phyloP scores from a whole-genome alignment of 331 rosid genomes.

The Malus hybrid region DNA sequence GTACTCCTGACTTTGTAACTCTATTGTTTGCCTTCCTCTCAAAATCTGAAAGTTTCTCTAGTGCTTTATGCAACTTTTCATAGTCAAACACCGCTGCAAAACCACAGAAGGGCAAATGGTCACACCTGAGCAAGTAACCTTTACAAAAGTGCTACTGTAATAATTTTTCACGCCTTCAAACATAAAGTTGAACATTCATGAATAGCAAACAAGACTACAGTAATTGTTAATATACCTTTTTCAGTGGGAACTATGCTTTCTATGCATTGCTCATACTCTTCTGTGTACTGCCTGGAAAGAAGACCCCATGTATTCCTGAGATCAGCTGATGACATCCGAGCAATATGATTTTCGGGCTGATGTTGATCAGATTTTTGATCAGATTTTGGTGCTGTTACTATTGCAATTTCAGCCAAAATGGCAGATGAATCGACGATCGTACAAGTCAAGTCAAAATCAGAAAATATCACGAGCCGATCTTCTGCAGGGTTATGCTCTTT shows the following conservation, averaged over 20 bases:
- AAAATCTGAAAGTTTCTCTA: conserved; percentile 73
- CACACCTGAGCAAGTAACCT: background rate
- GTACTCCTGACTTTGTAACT: conserved; percentile 82
- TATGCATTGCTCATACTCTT: conserved; percentile 87
- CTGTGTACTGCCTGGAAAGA: conserved; percentile 78
- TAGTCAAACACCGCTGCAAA: conserved; percentile 63
- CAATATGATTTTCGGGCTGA: conserved; percentile 55
- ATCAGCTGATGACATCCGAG: conserved; percentile 70
- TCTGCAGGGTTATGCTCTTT: conserved; percentile 55
- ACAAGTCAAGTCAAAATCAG: conserved; percentile 98
- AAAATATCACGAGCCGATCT: conserved; percentile 62
- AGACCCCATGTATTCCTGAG: conserved; percentile 72
- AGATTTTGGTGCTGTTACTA: conserved; percentile 54
- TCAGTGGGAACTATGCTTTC: conserved; percentile 59
- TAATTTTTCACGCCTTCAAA: background rate
- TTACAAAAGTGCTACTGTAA: conserved; percentile 7
- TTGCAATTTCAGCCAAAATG: conserved; percentile 95
- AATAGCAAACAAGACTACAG: background rate
- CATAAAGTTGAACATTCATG: background rate
- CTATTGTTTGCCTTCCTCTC: conserved; percentile 82
- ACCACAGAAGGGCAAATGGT: background rate
- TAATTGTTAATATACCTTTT: conserved; percentile 39
- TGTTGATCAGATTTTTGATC: conserved; percentile 52
- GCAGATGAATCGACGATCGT: conserved; percentile 92
- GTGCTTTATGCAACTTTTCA: conserved; percentile 50